Base-by-base conservation (phyloP, 169 alveolate species). In the Cryptosporidium viatorum region DNA sequence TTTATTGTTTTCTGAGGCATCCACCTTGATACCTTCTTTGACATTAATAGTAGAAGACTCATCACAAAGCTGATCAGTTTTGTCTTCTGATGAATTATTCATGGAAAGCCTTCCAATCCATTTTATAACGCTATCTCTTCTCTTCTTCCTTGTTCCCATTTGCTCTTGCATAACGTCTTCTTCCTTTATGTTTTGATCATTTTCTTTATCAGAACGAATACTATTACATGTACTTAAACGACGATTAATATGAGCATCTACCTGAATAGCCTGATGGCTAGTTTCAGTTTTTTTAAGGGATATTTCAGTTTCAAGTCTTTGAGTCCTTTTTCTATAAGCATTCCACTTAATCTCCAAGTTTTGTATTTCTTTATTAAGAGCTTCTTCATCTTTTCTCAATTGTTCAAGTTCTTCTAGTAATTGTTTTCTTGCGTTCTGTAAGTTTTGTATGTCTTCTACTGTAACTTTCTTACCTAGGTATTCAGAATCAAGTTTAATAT, bases 101-200 rank as follows among this genome's bases (percentile, higher is more conserved):
- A 29, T 18, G 10, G 89, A 80, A 7, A 80, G 62, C 33, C 89
- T 59, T 35, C 75, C 89, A 80, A 80, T 80, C 89, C 89, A 80
- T 18, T 80, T 80, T 41, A 43, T 69, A 2, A 80, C 75, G 43
- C 89, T 80, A 62, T 80, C 65, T 23, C 80, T 35, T 65, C 89
- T 80, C 69, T 80, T 80, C 41, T 16, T 62, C 29, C 75, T 37
- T 16, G 50, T 62, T 52, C 68, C 55, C 29, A 31, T n/a, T 33
- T 51, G 62, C 4, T 73, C 70, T 14, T 29, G 60, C 2, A 26
- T 10, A 37, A 0, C 16, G 37, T 18, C 55, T 3, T 0, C 52
- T 21, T 69, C 80, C 14, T 21, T 9, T 12, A 50, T 9, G 21
- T 23, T 39, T 26, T 31, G 43, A n/a, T 52, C 2, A 21, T 12